Percentiles rank a stretch among this genome's conserved stretches.
These are phyloP conservation scores for Xerocomus brunneocitrinus DNA, from an alignment of 768 basidiomycete species.

Conservation along the genomic window DNA sequence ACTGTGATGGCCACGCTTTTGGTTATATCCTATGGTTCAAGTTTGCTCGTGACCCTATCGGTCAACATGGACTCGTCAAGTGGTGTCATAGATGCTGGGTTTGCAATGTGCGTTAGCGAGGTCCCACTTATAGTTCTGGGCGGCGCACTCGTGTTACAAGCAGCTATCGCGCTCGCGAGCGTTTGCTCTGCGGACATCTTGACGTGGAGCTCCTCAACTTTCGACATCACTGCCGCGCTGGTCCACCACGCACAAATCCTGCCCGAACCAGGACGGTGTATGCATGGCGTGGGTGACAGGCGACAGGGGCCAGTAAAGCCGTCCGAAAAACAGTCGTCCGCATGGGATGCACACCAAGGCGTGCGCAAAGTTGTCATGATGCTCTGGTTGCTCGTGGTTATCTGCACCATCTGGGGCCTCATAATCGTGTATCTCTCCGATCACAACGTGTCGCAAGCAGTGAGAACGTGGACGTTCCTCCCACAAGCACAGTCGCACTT, in stretches of 20 bases:
- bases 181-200: conserved; percentile 19
- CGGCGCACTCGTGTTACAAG: conserved; percentile 20
- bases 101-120: conserved; percentile 19
- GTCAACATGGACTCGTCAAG: conserved; percentile 16
- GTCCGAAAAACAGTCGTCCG: not conserved
- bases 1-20: conserved; percentile 24
- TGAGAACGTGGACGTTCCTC: conserved; percentile 26
- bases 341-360: conserved; percentile 25
- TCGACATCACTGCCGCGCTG: conserved; percentile 29
- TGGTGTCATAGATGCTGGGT: not conserved
- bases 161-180: conserved; percentile 20
- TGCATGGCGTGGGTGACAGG: conserved; percentile 18
- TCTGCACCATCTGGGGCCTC: conserved; percentile 22
- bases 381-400: conserved; percentile 21
- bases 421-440: conserved; percentile 5
- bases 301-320: conserved; percentile 7
- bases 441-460: not conserved
- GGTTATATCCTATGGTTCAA: conserved; percentile 28
- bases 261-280: conserved; percentile 19
- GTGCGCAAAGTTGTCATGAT: conserved; percentile 18
- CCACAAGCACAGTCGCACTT: conserved; percentile 15
- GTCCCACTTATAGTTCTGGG: conserved; percentile 29
- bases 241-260: conserved; percentile 24
- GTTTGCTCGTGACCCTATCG: conserved; percentile 20
- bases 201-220: conserved; percentile 33